Base-by-base conservation (phyloP, 306 rosid genomes). In the Medicago ruthenica region DNA sequence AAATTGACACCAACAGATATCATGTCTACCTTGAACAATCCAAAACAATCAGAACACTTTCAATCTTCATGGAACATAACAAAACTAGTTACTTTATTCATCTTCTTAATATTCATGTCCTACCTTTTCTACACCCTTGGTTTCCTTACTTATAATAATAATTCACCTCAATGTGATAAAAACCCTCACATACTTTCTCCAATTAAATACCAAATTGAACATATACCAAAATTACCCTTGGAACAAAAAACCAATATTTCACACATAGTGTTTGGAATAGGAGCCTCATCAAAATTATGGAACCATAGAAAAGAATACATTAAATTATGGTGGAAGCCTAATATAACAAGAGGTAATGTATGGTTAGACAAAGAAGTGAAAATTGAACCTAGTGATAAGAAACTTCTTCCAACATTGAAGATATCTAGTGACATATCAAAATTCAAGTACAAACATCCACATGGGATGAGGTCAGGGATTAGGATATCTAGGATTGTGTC, bases 241-340 rank as follows among this genome's bases (percentile, higher is more conserved):
- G 70, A 75, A 37, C 34, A 21, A 16, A 59, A 84, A 80, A 91
- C 95, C 18, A 82, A 80, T 62, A 70, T 91, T 42, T 83, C 88
- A 53, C 93, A 92, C 83, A 67, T 92, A 54, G 93, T 88, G 6
- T 92, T 92, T 50, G 91, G 96, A 75, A 85, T 88, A 45, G 95
- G 75, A 37, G 88, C 93, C 11, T 86, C 91, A 1, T 73, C 93
- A 9, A 85, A 75, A 11, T 83, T 88, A 6, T 92, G 91, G 91
- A 69, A 15, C 3, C 83, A 83, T 9, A 79, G 97, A 14, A 92
- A 92, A 60, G 79, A 83, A 40, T 86, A 85, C 86, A 79, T 92
- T 12, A 89, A 88, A 64, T 76, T 81, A 13, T 92, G 93, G 96
- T 92, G 97, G 91, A 82, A 58, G 66, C 83, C 87, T 2, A 73